Conservation (phyloP, 805 yeast species). For the Priceomyces haplophilus region DNA sequence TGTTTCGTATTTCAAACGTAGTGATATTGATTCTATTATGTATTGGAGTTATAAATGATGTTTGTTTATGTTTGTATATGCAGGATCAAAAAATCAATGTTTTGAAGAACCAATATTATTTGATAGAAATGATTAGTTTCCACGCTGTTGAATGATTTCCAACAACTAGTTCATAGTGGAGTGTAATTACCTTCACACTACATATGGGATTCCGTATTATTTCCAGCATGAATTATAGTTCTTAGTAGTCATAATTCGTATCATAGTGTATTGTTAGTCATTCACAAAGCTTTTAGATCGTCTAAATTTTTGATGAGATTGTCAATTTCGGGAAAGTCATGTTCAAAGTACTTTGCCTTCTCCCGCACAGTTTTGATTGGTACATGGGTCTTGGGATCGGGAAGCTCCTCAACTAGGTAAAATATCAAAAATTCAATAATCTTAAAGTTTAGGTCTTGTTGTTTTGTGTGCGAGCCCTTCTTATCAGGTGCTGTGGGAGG, state of each 20-base stretch:
- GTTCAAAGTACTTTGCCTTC: conserved; percentile 34
- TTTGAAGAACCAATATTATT: too few relatives aligned
- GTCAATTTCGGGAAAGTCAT: conserved; percentile 40
- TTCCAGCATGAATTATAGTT: too few relatives aligned
- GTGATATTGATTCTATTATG: too few relatives aligned
- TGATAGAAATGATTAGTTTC: too few relatives aligned
- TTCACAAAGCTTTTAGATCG: conserved; percentile 23
- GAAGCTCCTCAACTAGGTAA: conserved; percentile 60
- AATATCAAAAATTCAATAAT: conserved; percentile 68
- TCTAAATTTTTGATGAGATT: conserved; percentile 34
- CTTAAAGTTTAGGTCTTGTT: conserved; percentile 57
- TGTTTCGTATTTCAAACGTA: background rate
- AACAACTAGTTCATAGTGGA: too few relatives aligned
- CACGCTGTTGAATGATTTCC: too few relatives aligned
- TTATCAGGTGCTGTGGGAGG: conserved; percentile 2
- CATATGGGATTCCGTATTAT: too few relatives aligned
- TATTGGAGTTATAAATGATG: background rate
- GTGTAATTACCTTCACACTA: too few relatives aligned
- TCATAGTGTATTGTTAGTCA: too few relatives aligned
- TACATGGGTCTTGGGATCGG: conserved; percentile 4
- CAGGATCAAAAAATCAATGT: too few relatives aligned
- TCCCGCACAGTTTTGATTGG: conserved; percentile 19
- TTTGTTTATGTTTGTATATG: conserved; percentile 3
- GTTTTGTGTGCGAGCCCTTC: conserved; percentile 13
- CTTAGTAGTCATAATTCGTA: too few relatives aligned